Evolutionary conservation across 2,329 filamentous ascomycete genomes (phyloP).

Genomic region (Kalaharituber pfeilii): DNA sequence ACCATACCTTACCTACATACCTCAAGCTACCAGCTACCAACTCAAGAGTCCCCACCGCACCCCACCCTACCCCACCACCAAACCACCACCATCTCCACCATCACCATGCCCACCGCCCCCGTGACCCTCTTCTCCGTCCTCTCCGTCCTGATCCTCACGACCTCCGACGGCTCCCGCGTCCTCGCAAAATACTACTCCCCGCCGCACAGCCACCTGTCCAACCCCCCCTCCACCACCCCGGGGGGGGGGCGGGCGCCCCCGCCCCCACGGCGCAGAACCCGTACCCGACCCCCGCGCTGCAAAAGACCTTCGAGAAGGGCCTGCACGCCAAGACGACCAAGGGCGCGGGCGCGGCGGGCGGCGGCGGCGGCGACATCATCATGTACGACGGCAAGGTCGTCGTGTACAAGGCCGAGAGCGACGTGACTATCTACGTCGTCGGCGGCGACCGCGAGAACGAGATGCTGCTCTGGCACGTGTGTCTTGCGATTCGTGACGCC

Average conservation of each 20-base stretch:
- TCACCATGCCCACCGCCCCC: conserved; percentile 33
- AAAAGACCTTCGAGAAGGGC: conserved; percentile 93
- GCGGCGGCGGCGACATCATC: conserved; percentile 66
- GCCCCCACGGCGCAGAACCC: conserved; percentile 46
- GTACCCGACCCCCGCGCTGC: conserved; percentile 77
- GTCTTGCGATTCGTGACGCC: conserved; percentile 76
- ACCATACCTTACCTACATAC: too few species aligned
- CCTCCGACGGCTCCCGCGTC: conserved; percentile 78
- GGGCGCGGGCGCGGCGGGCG: conserved; percentile 33
- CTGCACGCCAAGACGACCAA: conserved; percentile 91
- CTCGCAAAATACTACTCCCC: conserved; percentile 83
- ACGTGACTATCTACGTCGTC: conserved; percentile 91
- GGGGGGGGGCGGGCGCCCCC: conserved; percentile 24
- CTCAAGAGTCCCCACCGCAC: not conserved
- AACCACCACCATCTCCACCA: not conserved
- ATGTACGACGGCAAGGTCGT: conserved; percentile 94
- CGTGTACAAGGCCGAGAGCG: conserved; percentile 93
- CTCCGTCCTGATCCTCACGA: conserved; percentile 58
- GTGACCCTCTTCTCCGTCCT: conserved; percentile 37
- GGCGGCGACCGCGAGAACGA: conserved; percentile 90
- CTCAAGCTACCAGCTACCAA: too few species aligned
- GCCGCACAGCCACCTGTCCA: conserved; percentile 45
- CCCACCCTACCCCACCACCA: not conserved
- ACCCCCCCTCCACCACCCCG: conserved; percentile 22
- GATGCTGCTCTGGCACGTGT: conserved; percentile 84